These are phyloP conservation scores for Fusarium beomiforme DNA, from an alignment of 2,329 filamentous ascomycete genomes.

Conservation along the genomic window DNA sequence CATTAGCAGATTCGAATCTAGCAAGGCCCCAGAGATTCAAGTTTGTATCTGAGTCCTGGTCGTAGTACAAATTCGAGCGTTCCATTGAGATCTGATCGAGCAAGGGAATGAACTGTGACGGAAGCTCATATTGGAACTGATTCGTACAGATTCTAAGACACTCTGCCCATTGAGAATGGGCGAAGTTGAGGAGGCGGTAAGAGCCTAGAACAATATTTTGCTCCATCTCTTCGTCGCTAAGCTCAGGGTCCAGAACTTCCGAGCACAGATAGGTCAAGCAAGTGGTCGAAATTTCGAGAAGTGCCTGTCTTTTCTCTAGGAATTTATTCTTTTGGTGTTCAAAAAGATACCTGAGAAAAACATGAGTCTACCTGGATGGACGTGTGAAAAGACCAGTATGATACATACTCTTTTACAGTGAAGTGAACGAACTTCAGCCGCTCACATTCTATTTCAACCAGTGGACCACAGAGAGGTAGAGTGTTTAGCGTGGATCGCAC, in stretches of 20 bases:
- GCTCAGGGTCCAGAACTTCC: neutral
- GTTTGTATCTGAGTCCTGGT: neutral
- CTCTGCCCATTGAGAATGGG: neutral
- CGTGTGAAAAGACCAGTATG: too few relatives aligned
- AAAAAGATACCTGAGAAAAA: neutral
- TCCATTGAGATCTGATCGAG: neutral
- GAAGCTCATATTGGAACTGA: neutral
- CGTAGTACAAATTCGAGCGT: neutral
- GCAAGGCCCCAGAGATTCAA: neutral
- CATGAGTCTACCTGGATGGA: fast-evolving
- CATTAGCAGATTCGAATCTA: fast-evolving
- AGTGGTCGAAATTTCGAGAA: neutral
- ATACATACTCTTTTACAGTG: neutral
- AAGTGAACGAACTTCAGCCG: neutral
- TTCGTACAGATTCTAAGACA: neutral
- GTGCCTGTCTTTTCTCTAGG: neutral
- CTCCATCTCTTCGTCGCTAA: neutral
- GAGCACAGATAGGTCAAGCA: neutral
- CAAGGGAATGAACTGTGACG: neutral
- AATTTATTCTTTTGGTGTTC: neutral
- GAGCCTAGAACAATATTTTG: neutral
- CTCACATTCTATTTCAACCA: neutral
- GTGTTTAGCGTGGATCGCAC: neutral
- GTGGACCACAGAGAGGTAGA: neutral
- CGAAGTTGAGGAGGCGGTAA: neutral